Conservation (phyloP, 2,329 filamentous ascomycete genomes). For the Cladosporium oxysporum region DNA sequence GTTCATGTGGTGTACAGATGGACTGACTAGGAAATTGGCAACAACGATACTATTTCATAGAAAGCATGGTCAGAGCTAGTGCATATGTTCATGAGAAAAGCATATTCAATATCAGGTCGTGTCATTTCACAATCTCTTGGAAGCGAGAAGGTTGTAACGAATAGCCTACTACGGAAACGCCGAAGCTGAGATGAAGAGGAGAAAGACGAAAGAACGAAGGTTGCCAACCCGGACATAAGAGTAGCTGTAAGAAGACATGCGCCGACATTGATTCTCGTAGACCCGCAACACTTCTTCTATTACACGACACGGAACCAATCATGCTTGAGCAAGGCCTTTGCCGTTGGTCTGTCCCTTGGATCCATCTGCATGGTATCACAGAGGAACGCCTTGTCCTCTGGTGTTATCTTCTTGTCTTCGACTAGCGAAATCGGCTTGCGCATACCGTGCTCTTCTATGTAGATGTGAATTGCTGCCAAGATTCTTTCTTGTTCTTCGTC, state of each 20-base stretch:
- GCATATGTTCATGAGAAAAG: no score
- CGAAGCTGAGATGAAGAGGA: no score
- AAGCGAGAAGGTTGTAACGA: background rate
- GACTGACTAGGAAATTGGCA: no score
- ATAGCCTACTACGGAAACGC: background rate
- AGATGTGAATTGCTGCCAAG: conserved; percentile 22
- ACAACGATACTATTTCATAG: no score
- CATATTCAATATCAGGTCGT: background rate
- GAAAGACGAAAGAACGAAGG: background rate
- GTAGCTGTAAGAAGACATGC: background rate
- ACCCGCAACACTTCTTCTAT: background rate
- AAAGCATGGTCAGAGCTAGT: no score
- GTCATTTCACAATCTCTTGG: background rate
- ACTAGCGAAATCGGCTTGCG: conserved; percentile 31
- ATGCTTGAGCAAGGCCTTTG: conserved; percentile 41
- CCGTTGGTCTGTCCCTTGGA: conserved; percentile 45
- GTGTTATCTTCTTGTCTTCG: conserved; percentile 35
- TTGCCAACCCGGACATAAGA: background rate
- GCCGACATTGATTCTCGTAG: no score
- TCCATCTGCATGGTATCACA: conserved; percentile 48
- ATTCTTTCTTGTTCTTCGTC: conserved; percentile 25
- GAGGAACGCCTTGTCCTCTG: conserved; percentile 40
- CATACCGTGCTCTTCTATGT: conserved; percentile 22
- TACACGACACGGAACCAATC: conserved; percentile 37
- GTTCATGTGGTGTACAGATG: no score